Conservation (phyloP, 2,329 filamentous ascomycete species). For the Verticillium longisporum region DNA sequence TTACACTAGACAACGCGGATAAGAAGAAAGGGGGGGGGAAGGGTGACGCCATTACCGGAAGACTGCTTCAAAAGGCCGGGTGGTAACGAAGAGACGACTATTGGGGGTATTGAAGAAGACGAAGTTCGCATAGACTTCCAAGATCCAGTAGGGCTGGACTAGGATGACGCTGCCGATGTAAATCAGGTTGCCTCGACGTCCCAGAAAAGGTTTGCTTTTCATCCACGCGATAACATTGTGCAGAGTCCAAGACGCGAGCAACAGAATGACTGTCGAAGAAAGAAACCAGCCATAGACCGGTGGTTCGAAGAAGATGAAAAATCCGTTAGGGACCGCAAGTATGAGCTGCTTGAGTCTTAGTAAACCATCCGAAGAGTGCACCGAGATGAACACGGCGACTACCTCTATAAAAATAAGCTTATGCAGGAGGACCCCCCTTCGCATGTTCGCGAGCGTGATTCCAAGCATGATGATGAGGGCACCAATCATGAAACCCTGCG, state of each 20-base stretch:
- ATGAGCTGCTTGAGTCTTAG: constrained; percentile 31
- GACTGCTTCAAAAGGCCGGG: constrained; percentile 52
- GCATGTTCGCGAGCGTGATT: constrained; percentile 43
- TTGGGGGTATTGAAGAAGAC: constrained; percentile 52
- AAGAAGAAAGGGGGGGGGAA: too few relatives aligned
- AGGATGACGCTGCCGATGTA: constrained; percentile 54
- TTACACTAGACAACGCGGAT: too few relatives aligned
- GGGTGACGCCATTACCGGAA: constrained; percentile 35
- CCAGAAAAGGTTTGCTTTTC: constrained; percentile 56
- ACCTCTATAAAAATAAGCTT: constrained; percentile 44
- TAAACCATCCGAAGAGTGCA: not conserved
- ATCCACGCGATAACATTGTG: constrained; percentile 64
- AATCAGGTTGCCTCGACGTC: constrained; percentile 37
- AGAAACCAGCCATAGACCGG: constrained; percentile 58
- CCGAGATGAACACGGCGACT: not conserved
- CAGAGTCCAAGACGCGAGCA: constrained; percentile 56
- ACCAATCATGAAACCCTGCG: constrained; percentile 40
- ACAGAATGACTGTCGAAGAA: constrained; percentile 49
- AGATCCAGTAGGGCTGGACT: constrained; percentile 56
- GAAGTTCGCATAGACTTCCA: constrained; percentile 61
- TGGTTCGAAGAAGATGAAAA: constrained; percentile 46
- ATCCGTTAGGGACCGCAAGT: constrained; percentile 49
- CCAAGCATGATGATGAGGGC: constrained; percentile 39
- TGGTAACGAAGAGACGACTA: constrained; percentile 44
- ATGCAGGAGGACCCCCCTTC: constrained; percentile 34